Evolutionary conservation across 192 early-diverging fungal genomes (phyloP).

Genomic region (Dissophora ornata): DNA sequence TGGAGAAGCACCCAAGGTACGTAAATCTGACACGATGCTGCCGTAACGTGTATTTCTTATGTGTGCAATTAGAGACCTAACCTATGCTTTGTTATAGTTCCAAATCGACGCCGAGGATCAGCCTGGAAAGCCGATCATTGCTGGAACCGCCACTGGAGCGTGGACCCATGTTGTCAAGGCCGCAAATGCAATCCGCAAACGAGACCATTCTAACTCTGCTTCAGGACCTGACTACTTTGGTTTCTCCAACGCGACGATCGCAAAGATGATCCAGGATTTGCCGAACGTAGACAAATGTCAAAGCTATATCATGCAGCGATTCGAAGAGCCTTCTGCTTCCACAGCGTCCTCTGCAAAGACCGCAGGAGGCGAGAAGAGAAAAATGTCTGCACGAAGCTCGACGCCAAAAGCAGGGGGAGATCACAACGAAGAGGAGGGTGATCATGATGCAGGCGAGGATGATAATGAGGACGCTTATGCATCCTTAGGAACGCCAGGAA

Average conservation of each 20-base stretch:
- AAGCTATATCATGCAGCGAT: slow-evolving; percentile 76
- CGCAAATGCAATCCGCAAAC: slow-evolving; percentile 81
- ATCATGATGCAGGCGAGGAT: slow-evolving; percentile 13
- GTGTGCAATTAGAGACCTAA: too few species aligned
- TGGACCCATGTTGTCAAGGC: slow-evolving; percentile 85
- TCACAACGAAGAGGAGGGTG: not conserved
- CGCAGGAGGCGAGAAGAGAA: slow-evolving; percentile 2
- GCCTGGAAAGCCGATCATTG: slow-evolving; percentile 74
- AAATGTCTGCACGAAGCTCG: not conserved
- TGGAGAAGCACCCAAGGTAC: slow-evolving; percentile 71
- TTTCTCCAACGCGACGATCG: slow-evolving; percentile 86
- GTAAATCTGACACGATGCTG: too few species aligned
- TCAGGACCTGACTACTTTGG: slow-evolving; percentile 94
- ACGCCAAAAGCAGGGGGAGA: slow-evolving; percentile 1
- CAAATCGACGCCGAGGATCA: slow-evolving; percentile 86
- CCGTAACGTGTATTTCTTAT: not conserved
- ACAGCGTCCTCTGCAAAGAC: not conserved
- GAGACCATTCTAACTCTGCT: slow-evolving; percentile 83
- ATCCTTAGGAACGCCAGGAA: slow-evolving; percentile 34
- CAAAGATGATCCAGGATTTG: slow-evolving; percentile 88
- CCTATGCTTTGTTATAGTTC: slow-evolving; percentile 68
- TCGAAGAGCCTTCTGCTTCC: slow-evolving; percentile 58
- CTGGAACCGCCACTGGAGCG: slow-evolving; percentile 88
- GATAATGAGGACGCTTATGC: slow-evolving; percentile 28
- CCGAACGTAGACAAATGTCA: slow-evolving; percentile 78